Evolutionary conservation across 192 early-diverging fungal species (phyloP).

Genomic region (Gamsiella multidivaricata): DNA sequence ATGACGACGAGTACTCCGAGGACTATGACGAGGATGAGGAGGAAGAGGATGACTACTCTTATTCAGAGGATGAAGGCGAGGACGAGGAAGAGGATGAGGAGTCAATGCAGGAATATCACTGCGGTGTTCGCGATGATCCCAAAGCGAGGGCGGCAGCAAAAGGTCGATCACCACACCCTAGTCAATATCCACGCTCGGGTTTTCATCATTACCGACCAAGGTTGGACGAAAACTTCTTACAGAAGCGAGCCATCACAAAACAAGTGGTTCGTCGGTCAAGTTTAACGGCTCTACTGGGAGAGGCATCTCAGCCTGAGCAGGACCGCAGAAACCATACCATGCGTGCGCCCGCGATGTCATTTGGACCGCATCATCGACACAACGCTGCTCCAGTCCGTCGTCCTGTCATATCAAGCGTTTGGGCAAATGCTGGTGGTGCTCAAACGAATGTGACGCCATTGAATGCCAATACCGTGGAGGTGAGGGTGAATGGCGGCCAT

Average conservation of each 20-base stretch:
- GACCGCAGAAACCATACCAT: not conserved
- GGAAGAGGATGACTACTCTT: conserved; percentile 43
- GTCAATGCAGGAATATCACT: conserved; percentile 12
- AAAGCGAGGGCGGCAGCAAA: not conserved
- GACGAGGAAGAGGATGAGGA: conserved; percentile 40
- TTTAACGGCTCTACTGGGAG: conserved; percentile 36
- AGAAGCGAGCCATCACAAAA: conserved; percentile 42
- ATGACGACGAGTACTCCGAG: conserved; percentile 7
- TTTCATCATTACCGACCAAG: conserved; percentile 26
- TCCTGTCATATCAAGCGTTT: conserved; percentile 10
- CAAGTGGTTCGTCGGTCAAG: conserved; percentile 51
- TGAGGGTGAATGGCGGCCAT: not conserved
- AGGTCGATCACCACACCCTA: not conserved
- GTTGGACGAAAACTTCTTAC: conserved; percentile 35
- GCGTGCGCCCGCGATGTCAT: not conserved
- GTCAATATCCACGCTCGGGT: conserved; percentile 11
- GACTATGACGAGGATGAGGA: conserved; percentile 34
- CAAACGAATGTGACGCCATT: not conserved
- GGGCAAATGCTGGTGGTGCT: conserved; percentile 1
- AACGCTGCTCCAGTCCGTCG: conserved; percentile 3
- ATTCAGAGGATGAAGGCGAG: conserved; percentile 44
- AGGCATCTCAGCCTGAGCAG: conserved; percentile 20
- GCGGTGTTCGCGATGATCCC: not conserved
- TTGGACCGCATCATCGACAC: conserved; percentile 20
- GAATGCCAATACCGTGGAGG: too few species aligned